Evolutionary conservation across 352 stramenopile genomes (phyloP).

Genomic region (Globisporangium cederbergense): DNA sequence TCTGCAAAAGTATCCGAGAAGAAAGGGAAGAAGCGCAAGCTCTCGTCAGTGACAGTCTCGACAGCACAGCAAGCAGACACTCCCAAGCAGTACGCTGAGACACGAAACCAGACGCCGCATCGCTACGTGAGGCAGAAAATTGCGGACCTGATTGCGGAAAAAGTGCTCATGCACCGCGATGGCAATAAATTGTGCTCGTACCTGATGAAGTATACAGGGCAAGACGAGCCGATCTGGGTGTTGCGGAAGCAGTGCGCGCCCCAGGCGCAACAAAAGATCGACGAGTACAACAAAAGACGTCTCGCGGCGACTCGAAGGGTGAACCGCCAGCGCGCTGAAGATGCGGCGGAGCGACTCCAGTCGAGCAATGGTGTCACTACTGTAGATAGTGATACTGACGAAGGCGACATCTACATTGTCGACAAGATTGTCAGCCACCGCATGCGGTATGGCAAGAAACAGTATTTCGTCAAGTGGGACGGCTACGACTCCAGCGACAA

Average conservation of each 20-base stretch:
- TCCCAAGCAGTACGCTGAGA: neutral
- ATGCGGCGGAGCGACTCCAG: neutral
- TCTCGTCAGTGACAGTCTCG: slow-evolving; percentile 3
- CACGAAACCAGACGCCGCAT: slow-evolving; percentile 8
- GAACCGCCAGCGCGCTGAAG: slow-evolving; percentile 13
- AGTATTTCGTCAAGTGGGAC: slow-evolving; percentile 71
- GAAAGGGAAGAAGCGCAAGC: slow-evolving; percentile 14
- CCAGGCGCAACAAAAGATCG: slow-evolving; percentile 33
- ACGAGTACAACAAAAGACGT: slow-evolving; percentile 21
- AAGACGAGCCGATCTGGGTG: slow-evolving; percentile 30
- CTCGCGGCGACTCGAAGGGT: neutral
- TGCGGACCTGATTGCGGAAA: slow-evolving; percentile 20
- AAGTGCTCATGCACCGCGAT: slow-evolving; percentile 27
- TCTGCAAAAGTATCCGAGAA: neutral
- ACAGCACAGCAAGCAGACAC: neutral
- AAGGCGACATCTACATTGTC: slow-evolving; percentile 42
- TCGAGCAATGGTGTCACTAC: neutral
- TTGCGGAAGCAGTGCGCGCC: slow-evolving; percentile 24
- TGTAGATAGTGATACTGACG: neutral
- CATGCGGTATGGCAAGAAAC: slow-evolving; percentile 30
- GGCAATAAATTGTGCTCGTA: slow-evolving; percentile 27
- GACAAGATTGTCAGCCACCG: slow-evolving; percentile 62
- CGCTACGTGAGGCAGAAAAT: slow-evolving; percentile 7
- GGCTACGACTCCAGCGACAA: slow-evolving; percentile 60
- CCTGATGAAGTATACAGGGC: slow-evolving; percentile 30